A percentile compares a stretch with the other conserved stretches of the same genome.
phyloP scores from a whole-genome alignment of 441 rosid species.

The Adansonia rubrostipa region DNA sequence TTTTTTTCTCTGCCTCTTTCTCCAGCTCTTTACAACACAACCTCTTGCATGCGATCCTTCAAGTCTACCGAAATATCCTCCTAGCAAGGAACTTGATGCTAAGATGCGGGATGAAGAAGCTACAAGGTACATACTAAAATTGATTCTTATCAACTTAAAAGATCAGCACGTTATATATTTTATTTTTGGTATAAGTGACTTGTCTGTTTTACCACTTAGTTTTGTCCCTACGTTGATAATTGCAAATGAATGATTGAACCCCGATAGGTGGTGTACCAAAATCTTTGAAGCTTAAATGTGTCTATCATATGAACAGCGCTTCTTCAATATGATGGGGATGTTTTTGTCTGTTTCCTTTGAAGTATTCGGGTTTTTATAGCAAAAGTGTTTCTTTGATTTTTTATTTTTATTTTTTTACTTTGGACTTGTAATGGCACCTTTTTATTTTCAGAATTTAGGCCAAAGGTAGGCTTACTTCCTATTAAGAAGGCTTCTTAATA shows the following conservation, averaged over 20 bases:
- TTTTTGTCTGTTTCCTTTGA: background rate
- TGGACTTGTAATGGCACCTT: background rate
- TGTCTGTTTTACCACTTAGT: background rate
- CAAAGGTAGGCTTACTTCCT: conserved; percentile 11
- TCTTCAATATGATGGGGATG: conserved; percentile 1
- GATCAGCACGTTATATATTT: conserved; percentile 21
- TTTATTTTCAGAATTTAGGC: conserved; percentile 2
- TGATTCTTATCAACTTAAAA: conserved; percentile 8
- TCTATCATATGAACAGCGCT: background rate
- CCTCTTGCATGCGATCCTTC: conserved; percentile 87
- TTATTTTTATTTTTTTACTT: background rate
- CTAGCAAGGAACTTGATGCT: conserved; percentile 92
- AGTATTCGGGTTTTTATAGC: background rate
- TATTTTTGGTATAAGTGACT: background rate
- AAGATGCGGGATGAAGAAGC: conserved; percentile 72
- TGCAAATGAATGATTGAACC: background rate
- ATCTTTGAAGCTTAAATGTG: background rate
- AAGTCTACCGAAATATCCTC: conserved; percentile 82
- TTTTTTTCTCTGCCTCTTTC: conserved; percentile 12
- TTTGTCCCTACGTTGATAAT: background rate
- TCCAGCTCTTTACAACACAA: conserved; percentile 66
- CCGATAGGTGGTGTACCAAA: background rate
- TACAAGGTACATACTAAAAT: conserved; percentile 45
- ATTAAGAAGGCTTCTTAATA: background rate
- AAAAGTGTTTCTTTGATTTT: background rate